Evolutionary conservation across 2,329 filamentous ascomycete genomes (phyloP).

Genomic region (Sarocladiaceae sp.): DNA sequence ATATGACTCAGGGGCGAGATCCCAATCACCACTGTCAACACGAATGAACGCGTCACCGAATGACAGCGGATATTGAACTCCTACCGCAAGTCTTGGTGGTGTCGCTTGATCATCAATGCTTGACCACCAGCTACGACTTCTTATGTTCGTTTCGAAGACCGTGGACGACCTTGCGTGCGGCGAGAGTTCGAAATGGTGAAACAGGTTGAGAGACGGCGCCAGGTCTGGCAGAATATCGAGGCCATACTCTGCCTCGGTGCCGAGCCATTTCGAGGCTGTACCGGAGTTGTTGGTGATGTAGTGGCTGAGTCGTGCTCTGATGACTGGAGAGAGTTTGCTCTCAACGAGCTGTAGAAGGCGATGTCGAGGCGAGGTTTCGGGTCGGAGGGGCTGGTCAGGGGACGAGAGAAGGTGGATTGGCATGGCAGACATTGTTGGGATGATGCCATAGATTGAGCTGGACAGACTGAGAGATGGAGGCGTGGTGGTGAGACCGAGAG

Average conservation of each 20-base stretch:
- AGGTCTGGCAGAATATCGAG: constrained; percentile 32
- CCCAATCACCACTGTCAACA: constrained; percentile 39
- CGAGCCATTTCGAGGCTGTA: background rate
- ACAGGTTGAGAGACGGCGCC: constrained; percentile 31
- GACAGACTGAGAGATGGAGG: constrained; percentile 33
- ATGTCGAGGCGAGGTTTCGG: constrained; percentile 29
- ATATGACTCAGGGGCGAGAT: constrained; percentile 23
- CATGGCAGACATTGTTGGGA: constrained; percentile 25
- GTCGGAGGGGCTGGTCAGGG: constrained; percentile 29
- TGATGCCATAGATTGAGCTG: constrained; percentile 35
- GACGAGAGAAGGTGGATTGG: constrained; percentile 29
- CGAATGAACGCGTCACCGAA: constrained; percentile 32
- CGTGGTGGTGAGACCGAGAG: background rate
- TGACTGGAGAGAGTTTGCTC: constrained; percentile 32
- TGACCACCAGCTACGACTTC: constrained; percentile 17
- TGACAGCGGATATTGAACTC: constrained; percentile 27
- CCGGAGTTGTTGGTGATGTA: constrained; percentile 23
- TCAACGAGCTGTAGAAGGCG: constrained; percentile 32
- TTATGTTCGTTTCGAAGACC: constrained; percentile 30
- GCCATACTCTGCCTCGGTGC: background rate
- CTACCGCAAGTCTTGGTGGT: constrained; percentile 25
- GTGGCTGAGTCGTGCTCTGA: constrained; percentile 34
- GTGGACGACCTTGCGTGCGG: constrained; percentile 25
- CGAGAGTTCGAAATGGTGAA: constrained; percentile 24
- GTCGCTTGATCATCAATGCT: constrained; percentile 13